Percentiles rank a stretch among this genome's conserved stretches.
Evolutionary conservation across 176 grass and related monocot species (phyloP).

Genomic region (Carex cristatella): DNA sequence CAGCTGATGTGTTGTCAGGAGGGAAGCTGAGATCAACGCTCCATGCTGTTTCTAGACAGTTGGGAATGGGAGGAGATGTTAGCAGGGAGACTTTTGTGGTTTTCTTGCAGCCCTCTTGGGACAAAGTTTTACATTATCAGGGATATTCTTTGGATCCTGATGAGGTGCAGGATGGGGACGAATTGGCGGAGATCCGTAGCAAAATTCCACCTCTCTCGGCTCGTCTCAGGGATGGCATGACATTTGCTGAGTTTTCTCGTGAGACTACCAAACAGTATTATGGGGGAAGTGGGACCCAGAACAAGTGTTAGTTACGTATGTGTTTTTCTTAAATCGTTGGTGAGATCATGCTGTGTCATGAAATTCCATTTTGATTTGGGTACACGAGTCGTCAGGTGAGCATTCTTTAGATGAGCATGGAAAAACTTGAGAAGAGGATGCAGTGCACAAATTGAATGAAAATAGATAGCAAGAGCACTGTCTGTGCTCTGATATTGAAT

Average conservation of each 20-base stretch:
- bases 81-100: slow-evolving; percentile 83
- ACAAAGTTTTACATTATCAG: slow-evolving; percentile 44
- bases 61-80: slow-evolving; percentile 28
- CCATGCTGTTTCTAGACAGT: slow-evolving; percentile 64
- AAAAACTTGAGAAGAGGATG: background rate
- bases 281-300: slow-evolving; percentile 58
- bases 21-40: slow-evolving; percentile 71
- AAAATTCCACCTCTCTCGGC: slow-evolving; percentile 57
- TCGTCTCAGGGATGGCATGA: slow-evolving; percentile 78
- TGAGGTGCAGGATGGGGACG: slow-evolving; percentile 29
- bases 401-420: background rate
- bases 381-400: background rate
- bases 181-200: slow-evolving; percentile 35
- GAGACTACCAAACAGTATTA: slow-evolving; percentile 94
- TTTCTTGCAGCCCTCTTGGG: slow-evolving; percentile 82
- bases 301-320: slow-evolving; percentile 23
- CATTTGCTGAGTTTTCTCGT: slow-evolving; percentile 79
- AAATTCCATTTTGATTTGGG: background rate
- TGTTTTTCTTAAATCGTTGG: background rate
- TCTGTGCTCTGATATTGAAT: background rate
- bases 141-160: slow-evolving; percentile 24
- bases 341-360: background rate
- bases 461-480: background rate
- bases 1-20: slow-evolving; percentile 62
- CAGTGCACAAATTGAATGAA: background rate